Base-by-base conservation (phyloP, 495 filamentous ascomycete species). In the Paragyromitra xinjiangensis region DNA sequence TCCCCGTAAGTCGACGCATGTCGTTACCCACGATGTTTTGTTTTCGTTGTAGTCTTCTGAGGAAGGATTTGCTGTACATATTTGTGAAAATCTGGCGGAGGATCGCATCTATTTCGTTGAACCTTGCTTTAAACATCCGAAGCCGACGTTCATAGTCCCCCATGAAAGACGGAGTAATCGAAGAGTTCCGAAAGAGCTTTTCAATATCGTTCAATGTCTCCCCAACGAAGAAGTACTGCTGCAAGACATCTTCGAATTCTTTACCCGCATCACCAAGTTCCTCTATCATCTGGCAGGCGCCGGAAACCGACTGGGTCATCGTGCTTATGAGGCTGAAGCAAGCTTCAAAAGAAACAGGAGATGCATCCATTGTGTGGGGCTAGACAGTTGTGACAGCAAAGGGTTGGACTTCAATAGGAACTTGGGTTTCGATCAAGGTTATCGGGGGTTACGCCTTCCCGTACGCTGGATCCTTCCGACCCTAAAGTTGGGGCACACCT, bases 271-370 rank as follows among this genome's bases (percentile, higher is more conserved):
- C 26, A 4, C 58, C 48, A 9, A 34, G 12, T 3, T 11, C 22
- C 26, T 44, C 39, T 63, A 63, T 63, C 59, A 24, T 42, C 24
- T 63, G 59, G 8, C 16, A 37, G n/a, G 39, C 39, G 39, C n/a
- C 39, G n/a, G 16, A 63, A 8, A 8, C 39, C 16, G 59, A 63
- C 39, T 63, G 34, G 9, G 16, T 0, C 59, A 44, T 63, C 16
- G 59, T 44, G 59, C n/a, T 2, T 42, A 63, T 63, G 37, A 63
- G 59, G 16, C n/a, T 24, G 37, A 37, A 61, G 56, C 56, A 61
- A 7, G 14, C 14, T 37, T 14, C 14, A 29, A 61, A 34, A 37
- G 56, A 59, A 59, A 19, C 19, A 53, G 50, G 34, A 59, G 14
- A 7, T n/a, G 29, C 5, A 6, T 61, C 56, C 56, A 61, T 61